Percentiles rank a stretch among this genome's conserved stretches.
phyloP scores from a whole-genome alignment of 257 asterid species.

The Mitragyna speciosa region DNA sequence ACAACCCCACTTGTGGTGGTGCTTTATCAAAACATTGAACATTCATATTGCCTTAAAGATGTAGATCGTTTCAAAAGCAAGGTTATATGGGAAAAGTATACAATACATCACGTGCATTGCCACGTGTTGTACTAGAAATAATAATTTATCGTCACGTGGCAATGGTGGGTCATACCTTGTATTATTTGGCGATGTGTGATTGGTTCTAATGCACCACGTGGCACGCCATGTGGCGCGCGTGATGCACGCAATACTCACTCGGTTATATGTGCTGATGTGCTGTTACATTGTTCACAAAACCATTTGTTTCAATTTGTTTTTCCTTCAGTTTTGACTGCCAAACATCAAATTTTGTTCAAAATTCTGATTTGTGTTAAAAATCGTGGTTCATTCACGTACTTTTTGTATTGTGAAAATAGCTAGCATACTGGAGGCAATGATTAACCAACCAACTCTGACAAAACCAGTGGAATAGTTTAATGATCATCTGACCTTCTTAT shows the following conservation, averaged over 20 bases:
- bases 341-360: not conserved
- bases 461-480: not conserved
- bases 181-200: too few species aligned
- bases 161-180: too few species aligned
- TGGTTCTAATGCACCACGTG: too few species aligned
- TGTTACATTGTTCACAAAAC: not conserved
- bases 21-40: not conserved
- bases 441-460: not conserved
- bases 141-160: too few species aligned
- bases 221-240: too few species aligned
- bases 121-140: too few species aligned
- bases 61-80: not conserved
- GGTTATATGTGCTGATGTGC: too few species aligned
- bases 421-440: not conserved
- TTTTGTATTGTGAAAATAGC: not conserved
- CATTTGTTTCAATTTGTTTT: not conserved
- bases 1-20: not conserved
- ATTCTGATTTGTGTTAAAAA: not conserved
- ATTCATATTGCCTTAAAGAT: not conserved
- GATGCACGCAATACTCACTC: too few species aligned
- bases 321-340: not conserved
- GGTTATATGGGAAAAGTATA: too few species aligned
- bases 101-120: too few species aligned
- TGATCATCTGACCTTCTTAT: not conserved
- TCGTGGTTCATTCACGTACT: not conserved